These are phyloP conservation scores for Mercurialis annua DNA, from an alignment of 345 rosid species.

Conservation along the genomic window DNA sequence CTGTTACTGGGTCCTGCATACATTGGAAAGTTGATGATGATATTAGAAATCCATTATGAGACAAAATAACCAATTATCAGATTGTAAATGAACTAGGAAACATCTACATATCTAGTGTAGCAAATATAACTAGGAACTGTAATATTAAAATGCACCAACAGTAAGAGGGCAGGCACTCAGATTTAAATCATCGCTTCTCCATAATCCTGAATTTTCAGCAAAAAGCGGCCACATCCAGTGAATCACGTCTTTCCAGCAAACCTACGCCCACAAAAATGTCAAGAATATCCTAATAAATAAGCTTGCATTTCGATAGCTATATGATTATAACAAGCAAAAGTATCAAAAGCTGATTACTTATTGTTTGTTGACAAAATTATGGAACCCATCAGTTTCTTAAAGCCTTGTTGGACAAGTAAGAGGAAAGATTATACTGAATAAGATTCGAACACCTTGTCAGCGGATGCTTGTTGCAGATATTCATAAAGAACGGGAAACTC, in stretches of 20 bases:
- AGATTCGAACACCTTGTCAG: constrained; percentile 47
- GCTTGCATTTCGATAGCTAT: constrained; percentile 1
- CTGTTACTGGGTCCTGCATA: constrained; percentile 86
- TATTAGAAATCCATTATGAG: background rate
- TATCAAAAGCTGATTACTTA: background rate
- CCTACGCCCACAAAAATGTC: constrained; percentile 28
- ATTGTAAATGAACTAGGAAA: background rate
- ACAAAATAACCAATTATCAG: background rate
- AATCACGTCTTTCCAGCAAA: constrained; percentile 78
- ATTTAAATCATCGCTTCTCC: constrained; percentile 74
- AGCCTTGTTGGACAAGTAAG: background rate
- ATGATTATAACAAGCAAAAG: constrained; percentile 2
- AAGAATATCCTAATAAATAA: background rate
- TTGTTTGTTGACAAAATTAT: background rate
- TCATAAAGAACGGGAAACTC: constrained; percentile 58
- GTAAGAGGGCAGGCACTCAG: constrained; percentile 75
- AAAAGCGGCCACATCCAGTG: constrained; percentile 99
- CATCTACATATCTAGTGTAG: background rate
- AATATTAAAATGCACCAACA: constrained; percentile 38
- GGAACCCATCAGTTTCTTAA: background rate
- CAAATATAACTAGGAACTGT: constrained; percentile 3
- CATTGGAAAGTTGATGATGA: background rate
- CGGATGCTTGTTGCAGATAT: constrained; percentile 67
- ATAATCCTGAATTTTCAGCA: constrained; percentile 69
- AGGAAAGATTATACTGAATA: constrained; percentile 2